phyloP scores from a whole-genome alignment of 768 basidiomycete genomes.

The Mycena filopes region DNA sequence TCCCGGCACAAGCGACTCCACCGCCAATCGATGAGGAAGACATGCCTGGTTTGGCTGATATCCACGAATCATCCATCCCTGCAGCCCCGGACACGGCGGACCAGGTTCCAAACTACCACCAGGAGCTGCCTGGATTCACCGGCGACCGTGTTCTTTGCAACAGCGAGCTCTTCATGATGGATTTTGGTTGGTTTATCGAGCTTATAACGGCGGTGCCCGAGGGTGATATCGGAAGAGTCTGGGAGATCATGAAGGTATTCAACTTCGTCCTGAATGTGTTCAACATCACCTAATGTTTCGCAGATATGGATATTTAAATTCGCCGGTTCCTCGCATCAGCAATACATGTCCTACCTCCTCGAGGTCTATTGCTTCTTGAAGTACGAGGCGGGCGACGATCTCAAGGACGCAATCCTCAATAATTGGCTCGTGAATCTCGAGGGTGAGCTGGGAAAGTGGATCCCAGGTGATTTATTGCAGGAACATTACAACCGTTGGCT shows the following conservation, averaged over 20 bases:
- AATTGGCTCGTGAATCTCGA: conserved; percentile 38
- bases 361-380: conserved; percentile 37
- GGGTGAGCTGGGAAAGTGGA: conserved; percentile 27
- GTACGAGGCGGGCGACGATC: conserved; percentile 36
- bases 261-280: conserved; percentile 40
- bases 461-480: conserved; percentile 34
- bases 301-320: conserved; percentile 14
- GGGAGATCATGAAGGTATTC: conserved; percentile 43
- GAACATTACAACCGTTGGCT: conserved; percentile 40
- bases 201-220: conserved; percentile 39
- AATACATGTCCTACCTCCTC: conserved; percentile 39
- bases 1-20: too few relatives aligned
- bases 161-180: conserved; percentile 38
- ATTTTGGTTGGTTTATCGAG: conserved; percentile 40
- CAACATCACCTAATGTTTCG: too few relatives aligned
- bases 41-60: too few relatives aligned
- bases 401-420: conserved; percentile 34
- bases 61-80: not conserved
- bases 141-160: conserved; percentile 40
- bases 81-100: not conserved
- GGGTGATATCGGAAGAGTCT: conserved; percentile 47
- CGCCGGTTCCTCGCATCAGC: conserved; percentile 26
- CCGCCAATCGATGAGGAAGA: too few relatives aligned
- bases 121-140: conserved; percentile 3
- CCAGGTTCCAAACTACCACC: not conserved